phyloP scores from a whole-genome alignment of 805 yeast species.

The Starmerella floris region DNA sequence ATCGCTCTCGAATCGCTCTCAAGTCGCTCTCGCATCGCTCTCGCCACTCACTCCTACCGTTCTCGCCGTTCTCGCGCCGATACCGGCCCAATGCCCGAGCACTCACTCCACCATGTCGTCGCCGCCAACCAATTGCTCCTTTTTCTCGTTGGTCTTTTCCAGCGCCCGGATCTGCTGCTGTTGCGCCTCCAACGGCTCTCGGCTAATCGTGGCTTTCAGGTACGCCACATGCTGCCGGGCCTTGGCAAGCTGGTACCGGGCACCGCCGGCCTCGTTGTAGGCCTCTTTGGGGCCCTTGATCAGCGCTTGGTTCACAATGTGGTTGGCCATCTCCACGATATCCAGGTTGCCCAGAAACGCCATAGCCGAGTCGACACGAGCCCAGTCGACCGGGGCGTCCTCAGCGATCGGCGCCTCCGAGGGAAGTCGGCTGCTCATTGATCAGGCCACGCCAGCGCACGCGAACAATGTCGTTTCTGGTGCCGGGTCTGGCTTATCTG shows the following conservation, averaged over 20 bases:
- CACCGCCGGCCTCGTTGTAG: constrained; percentile 23
- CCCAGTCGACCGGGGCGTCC: constrained; percentile 14
- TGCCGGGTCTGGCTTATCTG: not conserved
- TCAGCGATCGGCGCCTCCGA: not conserved
- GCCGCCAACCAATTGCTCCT: constrained; percentile 6
- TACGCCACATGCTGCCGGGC: constrained; percentile 15
- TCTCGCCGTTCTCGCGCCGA: no score
- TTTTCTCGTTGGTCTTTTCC: constrained; percentile 14
- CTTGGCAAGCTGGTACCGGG: constrained; percentile 19
- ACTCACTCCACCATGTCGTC: not conserved
- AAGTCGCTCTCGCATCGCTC: no score
- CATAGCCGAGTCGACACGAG: constrained; percentile 19
- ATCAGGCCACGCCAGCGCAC: no score
- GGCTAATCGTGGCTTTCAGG: constrained; percentile 16
- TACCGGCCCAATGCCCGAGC: no score
- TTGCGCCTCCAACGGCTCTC: constrained; percentile 15
- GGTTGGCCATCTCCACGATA: constrained; percentile 19
- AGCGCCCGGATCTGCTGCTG: constrained; percentile 13
- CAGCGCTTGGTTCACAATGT: constrained; percentile 17
- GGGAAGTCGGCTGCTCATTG: not conserved
- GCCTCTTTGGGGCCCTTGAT: constrained; percentile 22
- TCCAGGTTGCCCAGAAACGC: constrained; percentile 17
- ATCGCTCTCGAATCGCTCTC: no score
- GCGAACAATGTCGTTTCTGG: no score
- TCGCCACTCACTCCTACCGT: no score